Percentiles rank a stretch among this genome's conserved stretches.
Evolutionary conservation across 73 alveolate species (phyloP).

Genomic region (Tetrahymena elliotti): DNA sequence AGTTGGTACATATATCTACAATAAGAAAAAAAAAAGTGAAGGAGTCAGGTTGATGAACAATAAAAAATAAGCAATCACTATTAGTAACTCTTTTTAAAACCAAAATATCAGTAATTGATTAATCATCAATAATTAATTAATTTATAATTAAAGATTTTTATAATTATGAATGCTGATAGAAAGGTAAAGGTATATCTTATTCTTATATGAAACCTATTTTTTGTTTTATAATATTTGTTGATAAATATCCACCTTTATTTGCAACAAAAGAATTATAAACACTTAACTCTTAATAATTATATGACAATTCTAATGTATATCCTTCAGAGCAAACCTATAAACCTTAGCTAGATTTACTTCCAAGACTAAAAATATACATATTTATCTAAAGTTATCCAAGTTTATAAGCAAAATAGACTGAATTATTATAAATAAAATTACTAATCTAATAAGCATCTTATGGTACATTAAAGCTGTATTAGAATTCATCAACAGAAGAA

Average conservation of each 20-base stretch:
- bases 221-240: background rate
- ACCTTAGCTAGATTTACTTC: background rate
- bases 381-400: background rate
- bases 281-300: background rate
- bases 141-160: background rate
- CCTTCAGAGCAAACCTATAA: background rate
- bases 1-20: background rate
- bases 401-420: background rate
- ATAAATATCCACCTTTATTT: background rate
- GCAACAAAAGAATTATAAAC: background rate
- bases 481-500: background rate
- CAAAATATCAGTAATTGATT: background rate
- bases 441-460: background rate
- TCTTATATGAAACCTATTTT: background rate
- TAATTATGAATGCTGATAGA: background rate
- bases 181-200: background rate
- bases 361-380: background rate
- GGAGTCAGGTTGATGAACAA: background rate
- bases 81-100: background rate
- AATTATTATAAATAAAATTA: background rate
- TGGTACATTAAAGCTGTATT: background rate
- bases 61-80: background rate
- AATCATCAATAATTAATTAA: background rate
- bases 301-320: background rate
- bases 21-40: background rate